Evolutionary conservation across 2,329 filamentous ascomycete species (phyloP), one percentile per base, ranked within the genome.

Genomic region (Sporothrix pseudoabietina): DNA sequence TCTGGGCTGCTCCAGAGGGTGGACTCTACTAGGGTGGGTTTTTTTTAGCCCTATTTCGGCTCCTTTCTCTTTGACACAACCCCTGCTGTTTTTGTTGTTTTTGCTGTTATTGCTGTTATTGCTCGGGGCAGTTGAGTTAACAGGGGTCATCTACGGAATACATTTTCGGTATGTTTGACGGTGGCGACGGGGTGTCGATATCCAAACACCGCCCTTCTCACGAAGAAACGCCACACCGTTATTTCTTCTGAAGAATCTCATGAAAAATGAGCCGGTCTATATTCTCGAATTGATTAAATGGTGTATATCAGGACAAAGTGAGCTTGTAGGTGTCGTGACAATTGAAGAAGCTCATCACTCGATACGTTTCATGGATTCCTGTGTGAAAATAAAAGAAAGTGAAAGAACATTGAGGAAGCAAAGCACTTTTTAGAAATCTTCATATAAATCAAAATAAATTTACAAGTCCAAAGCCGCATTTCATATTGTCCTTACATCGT

Each of bases 121-220:
- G 9, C 52, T 55, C 52, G 19, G 14, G 14, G 14, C 14, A 19
- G 14, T 19, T 30, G 22, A 12, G 22, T 35, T 1, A 41, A 5
- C 61, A 47, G 61, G 61, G 61, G 39, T 66, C 14, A 9, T 30
- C 26, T 5, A n/a, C 14, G 19, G 7, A 16, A 26, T 26, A 26
- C 26, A 26, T 66, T 47, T 30, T 66, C 61, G 61, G 61, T 22
- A 47, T 47, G 39, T 1, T 12, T 30, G 52, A 19, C 52, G 22
- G 26, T 10, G 52, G 12, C 61, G 41, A 66, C 39, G 61, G 61
- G 39, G 61, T 66, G 61, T 44, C 61, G 61, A 66, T 66, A 66
- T 66, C 61, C 39, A 47, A 66, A 66, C n/a, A 66, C 39, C 39
- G 61, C 61, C 61, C 39, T 30, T 47, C n/a, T 30, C 22, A 26